Conservation (phyloP, 305 asterid genomes). For the Fraxinus nigra region DNA sequence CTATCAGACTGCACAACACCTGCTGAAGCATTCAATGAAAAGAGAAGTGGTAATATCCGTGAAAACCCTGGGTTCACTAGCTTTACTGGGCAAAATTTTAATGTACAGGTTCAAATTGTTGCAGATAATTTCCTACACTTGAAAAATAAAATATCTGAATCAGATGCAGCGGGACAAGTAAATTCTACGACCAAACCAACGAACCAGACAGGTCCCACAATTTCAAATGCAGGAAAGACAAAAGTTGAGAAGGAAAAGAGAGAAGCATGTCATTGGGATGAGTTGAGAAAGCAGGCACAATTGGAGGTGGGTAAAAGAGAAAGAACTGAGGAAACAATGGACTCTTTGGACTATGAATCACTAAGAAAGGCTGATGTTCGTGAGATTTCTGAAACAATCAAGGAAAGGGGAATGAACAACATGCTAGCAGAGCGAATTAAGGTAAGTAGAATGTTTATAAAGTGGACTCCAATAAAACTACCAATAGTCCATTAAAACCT, state of each 20-base stretch:
- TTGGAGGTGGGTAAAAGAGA: slow-evolving; percentile 33
- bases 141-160: slow-evolving; percentile 20
- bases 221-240: not conserved
- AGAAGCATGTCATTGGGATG: slow-evolving; percentile 2
- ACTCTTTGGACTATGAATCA: slow-evolving; percentile 81
- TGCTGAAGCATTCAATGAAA: slow-evolving; percentile 39
- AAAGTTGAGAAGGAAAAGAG: slow-evolving; percentile 6
- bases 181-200: slow-evolving; percentile 29
- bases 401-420: slow-evolving; percentile 96
- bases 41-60: slow-evolving; percentile 39
- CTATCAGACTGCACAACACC: slow-evolving; percentile 29
- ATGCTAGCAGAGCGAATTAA: slow-evolving; percentile 89
- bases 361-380: slow-evolving; percentile 61
- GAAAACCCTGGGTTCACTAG: slow-evolving; percentile 11
- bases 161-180: slow-evolving; percentile 36
- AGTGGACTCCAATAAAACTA: not conserved
- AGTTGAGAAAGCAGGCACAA: not conserved
- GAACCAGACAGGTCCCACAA: slow-evolving; percentile 13
- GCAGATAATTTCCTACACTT: slow-evolving; percentile 28
- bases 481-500: not conserved
- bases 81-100: slow-evolving; percentile 11
- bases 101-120: slow-evolving; percentile 14
- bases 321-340: slow-evolving; percentile 59
- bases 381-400: slow-evolving; percentile 70
- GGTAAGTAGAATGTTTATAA: slow-evolving; percentile 37